Evolutionary conservation across 2,329 filamentous ascomycete species (phyloP), one percentile per base, ranked within the genome.

Genomic region (Septoria petroselini): DNA sequence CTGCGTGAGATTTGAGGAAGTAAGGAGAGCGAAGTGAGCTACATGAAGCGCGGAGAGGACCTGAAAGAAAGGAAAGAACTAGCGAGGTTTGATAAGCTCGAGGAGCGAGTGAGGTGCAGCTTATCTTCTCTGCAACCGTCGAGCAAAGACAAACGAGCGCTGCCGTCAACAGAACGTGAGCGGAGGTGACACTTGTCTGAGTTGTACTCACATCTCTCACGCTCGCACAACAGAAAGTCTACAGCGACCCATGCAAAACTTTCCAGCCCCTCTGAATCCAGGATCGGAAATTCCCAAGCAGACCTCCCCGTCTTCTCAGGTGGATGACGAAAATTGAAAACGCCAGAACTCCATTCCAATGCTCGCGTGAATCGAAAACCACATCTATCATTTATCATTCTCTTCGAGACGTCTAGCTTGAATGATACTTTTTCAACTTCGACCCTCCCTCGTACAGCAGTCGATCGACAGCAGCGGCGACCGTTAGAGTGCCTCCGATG

Each of bases 401-500:
- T 48, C 9, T 31, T 4, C 25, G 18, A 50, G 27, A 50, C 44
- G 38, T 55, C 55, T 62, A 84, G 59, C 71, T 76, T 39, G 78
- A 75, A 66, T 85, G 88, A 68, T 95, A 70, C 79, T 98, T 98
- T 80, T 86, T 95, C 57, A 97, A 76, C 66, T 86, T 81, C 50
- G 84, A 82, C 2, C 81, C 80, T 34, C 93, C 93, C 72, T 98
- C 93, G 63, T 96, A 98, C 54, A 97, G 71, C 41, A 86, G 88
- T 49, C 94, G 82, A 68, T 98, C 93, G 25, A 98, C 76, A 3
- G 93, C 93, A 4, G 94, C 93, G 8, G 93, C 93, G 14, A 98
- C 93, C 0, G 93, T 98, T 59, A 98, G 73, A 0, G 93, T 98
- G 60, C 93, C 93, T 54, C 93, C 93, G 42, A 98, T 84, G 54